Percentiles rank a stretch among this genome's conserved stretches.
Evolutionary conservation across 768 basidiomycete species (phyloP).

Genomic region (Omphalotus guepiniiformis): DNA sequence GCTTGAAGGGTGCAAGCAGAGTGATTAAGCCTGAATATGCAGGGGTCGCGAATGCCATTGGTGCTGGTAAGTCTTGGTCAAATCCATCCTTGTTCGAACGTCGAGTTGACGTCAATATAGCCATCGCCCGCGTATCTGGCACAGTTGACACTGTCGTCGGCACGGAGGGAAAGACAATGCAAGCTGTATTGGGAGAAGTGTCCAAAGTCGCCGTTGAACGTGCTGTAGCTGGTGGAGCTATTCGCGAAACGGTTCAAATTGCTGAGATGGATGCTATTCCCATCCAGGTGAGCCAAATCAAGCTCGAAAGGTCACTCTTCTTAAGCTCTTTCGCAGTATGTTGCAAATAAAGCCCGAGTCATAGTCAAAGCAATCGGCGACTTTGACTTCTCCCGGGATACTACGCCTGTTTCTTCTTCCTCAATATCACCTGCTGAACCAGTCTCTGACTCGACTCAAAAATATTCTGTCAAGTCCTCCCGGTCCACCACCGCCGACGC

Average conservation of each 20-base stretch:
- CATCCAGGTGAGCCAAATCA: constrained; percentile 31
- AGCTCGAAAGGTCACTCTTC: not conserved
- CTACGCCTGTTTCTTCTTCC: constrained; percentile 1
- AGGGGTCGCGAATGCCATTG: constrained; percentile 53
- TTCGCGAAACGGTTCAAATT: constrained; percentile 35
- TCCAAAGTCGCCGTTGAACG: constrained; percentile 33
- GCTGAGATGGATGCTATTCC: constrained; percentile 50
- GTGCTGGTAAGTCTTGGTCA: constrained; percentile 33
- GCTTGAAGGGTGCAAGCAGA: constrained; percentile 43
- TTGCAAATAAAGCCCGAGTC: constrained; percentile 38
- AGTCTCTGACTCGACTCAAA: not conserved
- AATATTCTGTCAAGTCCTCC: not conserved
- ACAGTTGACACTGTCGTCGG: constrained; percentile 34
- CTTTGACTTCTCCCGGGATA: constrained; percentile 19
- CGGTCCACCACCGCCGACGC: not conserved
- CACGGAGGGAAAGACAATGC: constrained; percentile 22
- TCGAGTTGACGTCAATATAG: constrained; percentile 2
- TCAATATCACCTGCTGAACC: not conserved
- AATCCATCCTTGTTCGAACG: not conserved
- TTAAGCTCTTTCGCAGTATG: constrained; percentile 25
- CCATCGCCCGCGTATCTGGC: constrained; percentile 31
- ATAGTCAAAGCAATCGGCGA: constrained; percentile 58
- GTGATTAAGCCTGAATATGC: constrained; percentile 46
- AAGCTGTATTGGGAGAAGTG: constrained; percentile 25
- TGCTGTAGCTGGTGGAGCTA: constrained; percentile 40